A percentile compares a stretch with the other conserved stretches of the same genome.
Conservation (phyloP, 2,329 filamentous ascomycete species). For the Pseudogymnoascus sp. region DNA sequence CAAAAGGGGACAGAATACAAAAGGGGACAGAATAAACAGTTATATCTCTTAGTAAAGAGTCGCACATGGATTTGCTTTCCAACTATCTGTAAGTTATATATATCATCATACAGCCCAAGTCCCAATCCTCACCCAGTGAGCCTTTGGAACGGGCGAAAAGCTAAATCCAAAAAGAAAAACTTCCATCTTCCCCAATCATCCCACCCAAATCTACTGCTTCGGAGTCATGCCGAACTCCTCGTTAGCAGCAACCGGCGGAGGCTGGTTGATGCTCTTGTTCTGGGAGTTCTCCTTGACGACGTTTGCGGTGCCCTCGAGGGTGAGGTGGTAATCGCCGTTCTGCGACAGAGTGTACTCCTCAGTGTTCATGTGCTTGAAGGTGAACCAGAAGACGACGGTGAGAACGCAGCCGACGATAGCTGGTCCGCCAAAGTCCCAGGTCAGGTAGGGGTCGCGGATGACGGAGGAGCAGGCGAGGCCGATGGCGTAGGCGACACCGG, state of each 20-base stretch:
- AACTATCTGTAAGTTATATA: neutral
- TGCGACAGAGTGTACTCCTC: conserved; percentile 36
- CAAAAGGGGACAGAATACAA: neutral
- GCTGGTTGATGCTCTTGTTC: conserved; percentile 12
- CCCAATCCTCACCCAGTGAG: neutral
- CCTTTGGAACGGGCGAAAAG: neutral
- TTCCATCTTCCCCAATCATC: neutral
- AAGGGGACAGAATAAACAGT: neutral
- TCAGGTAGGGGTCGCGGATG: conserved; percentile 40
- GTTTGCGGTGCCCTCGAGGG: conserved; percentile 10
- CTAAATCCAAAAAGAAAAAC: neutral
- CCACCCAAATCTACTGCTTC: conserved; percentile 10
- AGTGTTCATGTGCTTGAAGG: conserved; percentile 38
- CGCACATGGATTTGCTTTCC: neutral
- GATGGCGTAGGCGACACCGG: conserved; percentile 37
- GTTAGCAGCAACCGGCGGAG: conserved; percentile 10
- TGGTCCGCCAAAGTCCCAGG: conserved; percentile 41
- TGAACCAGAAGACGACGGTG: conserved; percentile 37
- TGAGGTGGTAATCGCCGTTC: conserved; percentile 40
- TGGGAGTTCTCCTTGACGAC: conserved; percentile 13
- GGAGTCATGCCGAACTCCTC: conserved; percentile 14
- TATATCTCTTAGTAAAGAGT: neutral
- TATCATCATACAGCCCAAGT: neutral
- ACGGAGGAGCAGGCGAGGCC: conserved; percentile 37
- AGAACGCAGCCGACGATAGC: conserved; percentile 38